Percentiles rank a stretch among this genome's conserved stretches.
These are phyloP conservation scores for Pseudopyrenochaeta lycopersici DNA, from an alignment of 2,329 filamentous ascomycete species.

Conservation along the genomic window DNA sequence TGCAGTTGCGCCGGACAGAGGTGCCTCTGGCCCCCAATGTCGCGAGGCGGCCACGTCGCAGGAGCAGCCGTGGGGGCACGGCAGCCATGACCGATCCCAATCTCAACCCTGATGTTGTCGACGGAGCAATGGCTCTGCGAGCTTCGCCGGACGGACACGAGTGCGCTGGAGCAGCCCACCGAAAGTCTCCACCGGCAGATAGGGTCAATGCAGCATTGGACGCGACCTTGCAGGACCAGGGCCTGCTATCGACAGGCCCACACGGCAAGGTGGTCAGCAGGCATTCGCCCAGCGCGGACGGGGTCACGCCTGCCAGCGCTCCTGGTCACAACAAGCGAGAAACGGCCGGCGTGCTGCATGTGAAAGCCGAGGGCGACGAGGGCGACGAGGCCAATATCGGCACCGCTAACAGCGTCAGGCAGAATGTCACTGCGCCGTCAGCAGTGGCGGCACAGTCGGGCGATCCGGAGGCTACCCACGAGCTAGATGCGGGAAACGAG, in stretches of 20 bases:
- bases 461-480: conserved; percentile 60
- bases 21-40: conserved; percentile 35
- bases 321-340: conserved; percentile 34
- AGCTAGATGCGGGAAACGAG: conserved; percentile 56
- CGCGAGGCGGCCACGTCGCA: conserved; percentile 32
- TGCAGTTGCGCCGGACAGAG: conserved; percentile 29
- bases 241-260: conserved; percentile 17
- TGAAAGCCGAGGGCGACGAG: conserved; percentile 36
- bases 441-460: conserved; percentile 24
- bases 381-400: conserved; percentile 22
- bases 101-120: conserved; percentile 52
- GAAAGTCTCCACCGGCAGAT: conserved; percentile 17
- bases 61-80: conserved; percentile 34
- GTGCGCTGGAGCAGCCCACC: conserved; percentile 13
- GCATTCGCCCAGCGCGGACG: conserved; percentile 14
- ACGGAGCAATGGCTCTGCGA: conserved; percentile 52
- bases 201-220: conserved; percentile 20
- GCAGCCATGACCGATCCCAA: conserved; percentile 42
- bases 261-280: conserved; percentile 9
- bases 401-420: conserved; percentile 16
- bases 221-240: conserved; percentile 23
- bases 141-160: conserved; percentile 55
- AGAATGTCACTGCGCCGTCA: conserved; percentile 28
- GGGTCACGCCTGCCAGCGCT: conserved; percentile 15
- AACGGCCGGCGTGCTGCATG: conserved; percentile 31